A percentile compares a stretch with the other conserved stretches of the same genome.
Conservation (phyloP, 2,329 filamentous ascomycete species). For the Phoma sp. region DNA sequence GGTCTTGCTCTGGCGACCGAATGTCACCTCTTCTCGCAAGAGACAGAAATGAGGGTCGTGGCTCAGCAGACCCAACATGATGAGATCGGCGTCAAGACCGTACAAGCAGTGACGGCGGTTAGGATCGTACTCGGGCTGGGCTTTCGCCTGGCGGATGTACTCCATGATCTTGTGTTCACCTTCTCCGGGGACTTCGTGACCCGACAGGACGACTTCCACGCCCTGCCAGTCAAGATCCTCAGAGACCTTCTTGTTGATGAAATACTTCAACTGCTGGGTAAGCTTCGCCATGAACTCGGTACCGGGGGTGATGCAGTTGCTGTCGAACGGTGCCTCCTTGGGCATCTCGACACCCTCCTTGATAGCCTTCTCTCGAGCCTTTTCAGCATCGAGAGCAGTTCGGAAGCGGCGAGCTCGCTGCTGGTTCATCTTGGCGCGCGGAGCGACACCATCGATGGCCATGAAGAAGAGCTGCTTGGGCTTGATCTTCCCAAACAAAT, state of each 20-base stretch:
- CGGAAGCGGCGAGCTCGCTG: constrained; percentile 94
- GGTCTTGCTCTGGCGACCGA: constrained; percentile 82
- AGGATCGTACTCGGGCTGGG: constrained; percentile 87
- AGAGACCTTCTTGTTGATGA: constrained; percentile 97
- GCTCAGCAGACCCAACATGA: constrained; percentile 96
- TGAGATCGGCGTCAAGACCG: constrained; percentile 94
- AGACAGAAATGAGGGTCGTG: constrained; percentile 99
- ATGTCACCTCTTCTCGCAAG: constrained; percentile 95
- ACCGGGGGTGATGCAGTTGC: constrained; percentile 97
- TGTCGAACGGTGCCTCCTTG: constrained; percentile 95
- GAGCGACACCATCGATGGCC: constrained; percentile 97
- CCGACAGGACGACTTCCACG: constrained; percentile 93
- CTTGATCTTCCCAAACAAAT: constrained; percentile 98
- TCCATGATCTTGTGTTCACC: constrained; percentile 99
- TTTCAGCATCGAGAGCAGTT: constrained; percentile 89
- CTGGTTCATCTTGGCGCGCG: constrained; percentile 99
- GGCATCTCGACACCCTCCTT: constrained; percentile 89
- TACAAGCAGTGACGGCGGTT: constrained; percentile 97
- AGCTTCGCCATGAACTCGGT: constrained; percentile 98
- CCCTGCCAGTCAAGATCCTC: constrained; percentile 98
- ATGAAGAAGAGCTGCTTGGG: constrained; percentile 99
- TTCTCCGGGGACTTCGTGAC: constrained; percentile 96
- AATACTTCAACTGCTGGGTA: constrained; percentile 93
- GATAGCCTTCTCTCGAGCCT: constrained; percentile 89
- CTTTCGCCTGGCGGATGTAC: constrained; percentile 97